These are phyloP conservation scores for Erodium moschatum DNA, from an alignment of 441 rosid species.

Conservation along the genomic window DNA sequence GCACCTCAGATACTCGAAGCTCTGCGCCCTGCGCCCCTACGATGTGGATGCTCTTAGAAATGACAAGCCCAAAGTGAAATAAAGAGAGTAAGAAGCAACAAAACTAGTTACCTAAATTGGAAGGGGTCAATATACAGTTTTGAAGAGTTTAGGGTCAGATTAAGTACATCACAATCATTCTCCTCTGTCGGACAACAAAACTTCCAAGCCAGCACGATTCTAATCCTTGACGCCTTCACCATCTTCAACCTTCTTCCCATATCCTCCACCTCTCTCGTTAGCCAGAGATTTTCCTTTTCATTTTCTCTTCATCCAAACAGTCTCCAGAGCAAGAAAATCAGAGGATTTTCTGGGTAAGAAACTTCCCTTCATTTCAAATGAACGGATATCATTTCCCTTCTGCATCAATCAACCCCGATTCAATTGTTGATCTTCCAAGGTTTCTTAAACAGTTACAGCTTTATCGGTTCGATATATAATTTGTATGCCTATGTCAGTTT, in stretches of 20 bases:
- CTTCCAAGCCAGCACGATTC: not conserved
- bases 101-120: no score
- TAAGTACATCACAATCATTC: not conserved
- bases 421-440: not conserved
- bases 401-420: not conserved
- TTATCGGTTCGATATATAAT: not conserved
- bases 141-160: not conserved
- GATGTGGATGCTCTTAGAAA: no score
- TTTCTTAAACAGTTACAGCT: not conserved
- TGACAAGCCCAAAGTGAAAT: no score
- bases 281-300: not conserved
- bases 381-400: not conserved
- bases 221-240: not conserved
- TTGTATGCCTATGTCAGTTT: not conserved
- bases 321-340: not conserved
- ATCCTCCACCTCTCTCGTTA: not conserved
- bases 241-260: not conserved
- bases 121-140: not conserved
- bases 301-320: conserved; percentile 5
- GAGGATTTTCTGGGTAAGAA: not conserved
- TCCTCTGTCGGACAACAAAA: not conserved
- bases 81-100: no score
- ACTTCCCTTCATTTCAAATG: not conserved
- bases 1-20: no score
- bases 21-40: no score